These are phyloP conservation scores for Ehretia macrophylla DNA, from an alignment of 257 asterid genomes.

Conservation along the genomic window DNA sequence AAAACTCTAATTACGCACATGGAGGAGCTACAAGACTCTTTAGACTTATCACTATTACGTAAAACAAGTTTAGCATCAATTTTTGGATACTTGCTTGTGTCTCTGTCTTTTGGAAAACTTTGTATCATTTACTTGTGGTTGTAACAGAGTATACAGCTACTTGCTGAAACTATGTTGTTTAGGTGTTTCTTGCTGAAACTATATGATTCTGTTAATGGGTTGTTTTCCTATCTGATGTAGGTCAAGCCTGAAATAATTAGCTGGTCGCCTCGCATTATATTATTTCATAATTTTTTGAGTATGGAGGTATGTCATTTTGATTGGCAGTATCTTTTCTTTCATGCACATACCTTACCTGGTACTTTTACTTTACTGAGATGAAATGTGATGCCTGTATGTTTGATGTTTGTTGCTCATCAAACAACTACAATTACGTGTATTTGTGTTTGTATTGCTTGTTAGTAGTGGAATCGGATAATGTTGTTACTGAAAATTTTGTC, in stretches of 20 bases:
- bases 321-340: not conserved
- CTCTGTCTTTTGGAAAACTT: no score
- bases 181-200: not conserved
- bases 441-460: no score
- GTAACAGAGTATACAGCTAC: not conserved
- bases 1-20: no score
- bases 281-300: constrained; percentile 74
- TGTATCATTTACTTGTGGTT: no score
- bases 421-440: not conserved
- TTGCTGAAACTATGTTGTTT: not conserved
- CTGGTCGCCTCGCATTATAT: constrained; percentile 73
- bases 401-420: not conserved
- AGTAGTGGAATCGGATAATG: no score
- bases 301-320: constrained; percentile 47
- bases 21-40: no score
- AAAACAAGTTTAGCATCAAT: no score
- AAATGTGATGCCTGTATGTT: not conserved
- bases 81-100: no score
- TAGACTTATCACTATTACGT: no score
- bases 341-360: not conserved
- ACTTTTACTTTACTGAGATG: not conserved
- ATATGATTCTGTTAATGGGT: not conserved
- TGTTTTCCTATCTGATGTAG: constrained; percentile 31
- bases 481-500: no score
- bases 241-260: constrained; percentile 75